These are phyloP conservation scores for Lindgomyces ingoldianus DNA, from an alignment of 495 filamentous ascomycete genomes.

Conservation along the genomic window DNA sequence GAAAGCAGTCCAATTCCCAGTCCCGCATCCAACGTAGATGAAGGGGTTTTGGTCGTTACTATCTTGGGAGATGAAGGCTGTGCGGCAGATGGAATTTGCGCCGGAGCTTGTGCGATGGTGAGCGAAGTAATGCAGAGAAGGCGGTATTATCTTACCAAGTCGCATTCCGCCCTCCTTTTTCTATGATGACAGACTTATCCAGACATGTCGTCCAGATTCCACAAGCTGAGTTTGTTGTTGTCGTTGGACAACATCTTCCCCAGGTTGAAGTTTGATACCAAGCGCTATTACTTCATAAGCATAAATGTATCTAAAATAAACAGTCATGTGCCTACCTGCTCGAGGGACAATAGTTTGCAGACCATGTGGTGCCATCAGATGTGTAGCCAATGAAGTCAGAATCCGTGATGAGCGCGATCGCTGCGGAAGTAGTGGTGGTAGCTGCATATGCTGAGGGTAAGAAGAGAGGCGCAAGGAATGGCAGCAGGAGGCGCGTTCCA, in stretches of 20 bases:
- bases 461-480: background rate
- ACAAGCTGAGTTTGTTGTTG: background rate
- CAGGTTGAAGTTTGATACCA: slow-evolving; percentile 17
- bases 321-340: too few species aligned
- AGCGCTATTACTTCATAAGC: background rate
- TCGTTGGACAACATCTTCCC: slow-evolving; percentile 16
- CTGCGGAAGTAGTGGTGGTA: background rate
- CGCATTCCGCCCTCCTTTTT: slow-evolving; percentile 1
- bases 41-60: background rate
- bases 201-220: slow-evolving; percentile 11
- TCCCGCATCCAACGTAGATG: slow-evolving; percentile 14
- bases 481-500: background rate
- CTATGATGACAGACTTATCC: slow-evolving; percentile 2
- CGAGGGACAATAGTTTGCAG: background rate
- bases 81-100: slow-evolving; percentile 10
- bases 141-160: slow-evolving; percentile 2
- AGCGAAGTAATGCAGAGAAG: background rate
- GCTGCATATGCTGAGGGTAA: background rate
- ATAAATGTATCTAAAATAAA: too few species aligned
- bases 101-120: background rate
- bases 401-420: slow-evolving; percentile 1
- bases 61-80: slow-evolving; percentile 6
- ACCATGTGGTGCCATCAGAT: background rate
- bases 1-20: slow-evolving; percentile 15
- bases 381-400: slow-evolving; percentile 9